These are phyloP conservation scores for Colletotrichum higginsianum DNA, from an alignment of 2,329 filamentous ascomycete species.

Conservation along the genomic window DNA sequence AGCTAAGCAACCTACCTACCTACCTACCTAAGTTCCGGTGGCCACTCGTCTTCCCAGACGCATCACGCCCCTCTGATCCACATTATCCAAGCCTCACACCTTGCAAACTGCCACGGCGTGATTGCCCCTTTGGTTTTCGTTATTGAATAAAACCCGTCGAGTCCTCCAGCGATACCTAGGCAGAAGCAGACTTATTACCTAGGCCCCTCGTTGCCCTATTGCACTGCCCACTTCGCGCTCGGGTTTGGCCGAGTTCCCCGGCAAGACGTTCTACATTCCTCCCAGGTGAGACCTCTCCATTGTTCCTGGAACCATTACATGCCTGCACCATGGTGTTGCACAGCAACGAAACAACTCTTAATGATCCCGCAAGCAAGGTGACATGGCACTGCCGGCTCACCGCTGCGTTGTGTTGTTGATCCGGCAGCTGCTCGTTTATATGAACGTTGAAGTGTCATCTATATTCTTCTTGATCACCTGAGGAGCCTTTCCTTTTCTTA, in stretches of 20 bases:
- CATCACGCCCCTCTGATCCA: neutral
- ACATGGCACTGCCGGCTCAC: constrained; percentile 4
- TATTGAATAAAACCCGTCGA: neutral
- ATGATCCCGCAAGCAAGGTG: constrained; percentile 3
- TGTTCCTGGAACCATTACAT: constrained; percentile 39
- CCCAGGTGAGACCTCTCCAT: constrained; percentile 39
- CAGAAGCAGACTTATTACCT: constrained; percentile 16
- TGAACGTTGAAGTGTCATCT: constrained; percentile 13
- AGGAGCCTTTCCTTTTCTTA: constrained; percentile 4
- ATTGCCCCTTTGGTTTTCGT: neutral
- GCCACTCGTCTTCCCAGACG: neutral
- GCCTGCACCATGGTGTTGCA: constrained; percentile 38
- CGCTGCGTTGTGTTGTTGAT: constrained; percentile 18
- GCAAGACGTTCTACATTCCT: constrained; percentile 40
- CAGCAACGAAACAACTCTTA: constrained; percentile 28
- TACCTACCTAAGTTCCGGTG: too few species aligned
- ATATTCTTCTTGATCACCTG: neutral
- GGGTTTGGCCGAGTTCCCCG: constrained; percentile 19
- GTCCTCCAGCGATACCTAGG: constrained; percentile 7
- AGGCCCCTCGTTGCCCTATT: constrained; percentile 3
- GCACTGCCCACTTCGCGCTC: neutral
- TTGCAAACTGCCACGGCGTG: neutral
- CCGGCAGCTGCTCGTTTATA: constrained; percentile 23
- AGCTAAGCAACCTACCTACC: too few species aligned
- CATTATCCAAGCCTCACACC: neutral